Evolutionary conservation across 169 alveolate species (phyloP), one percentile per base, ranked within the genome.

Genomic region (Besnoitia besnoiti): DNA sequence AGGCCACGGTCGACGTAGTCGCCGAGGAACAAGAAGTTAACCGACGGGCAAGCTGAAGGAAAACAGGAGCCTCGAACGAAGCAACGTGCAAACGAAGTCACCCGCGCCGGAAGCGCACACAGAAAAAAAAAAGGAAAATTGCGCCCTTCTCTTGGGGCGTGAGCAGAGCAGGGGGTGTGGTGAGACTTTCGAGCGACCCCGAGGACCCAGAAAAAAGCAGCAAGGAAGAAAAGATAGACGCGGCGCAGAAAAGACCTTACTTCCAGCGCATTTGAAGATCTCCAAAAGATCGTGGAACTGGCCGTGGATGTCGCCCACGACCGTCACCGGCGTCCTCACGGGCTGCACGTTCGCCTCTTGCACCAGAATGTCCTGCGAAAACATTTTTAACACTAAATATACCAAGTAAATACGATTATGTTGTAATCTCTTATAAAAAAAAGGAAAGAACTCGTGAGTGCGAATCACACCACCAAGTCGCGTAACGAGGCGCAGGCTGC

Each of bases 1-100:
- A 98, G 98, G 89, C 99, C 99, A 92, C 99, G 95, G 96, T 99
- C 99, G 21, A 99, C 99, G 93, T 98, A 99, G 95, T 99, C 99
- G 59, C 99, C 99, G 95, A 99, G 94, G 96, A 99, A 99, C 90
- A 99, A 93, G 93, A 99, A 99, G 94, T 99, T 99, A 55, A 99
- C 98, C 93, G 98, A 99, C 61, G 99, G 99, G 46, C 98, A 96
- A n/a, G 94, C 80, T 67, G 80, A 5, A 67, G 44, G 46, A 61
- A 5, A 49, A 49, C 33, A 55, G n/a, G n/a, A n/a, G n/a, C n/a
- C n/a, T n/a, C n/a, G n/a, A n/a, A n/a, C n/a, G n/a, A n/a, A n/a
- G n/a, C n/a, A n/a, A n/a, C n/a, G n/a, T n/a, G n/a, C n/a, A n/a
- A n/a, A n/a, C n/a, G n/a, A n/a, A n/a, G 30, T 14, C 62, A 50